A percentile compares a stretch with the other conserved stretches of the same genome.
phyloP scores from a whole-genome alignment of 768 basidiomycete genomes.

The Phylloporus scabripes region DNA sequence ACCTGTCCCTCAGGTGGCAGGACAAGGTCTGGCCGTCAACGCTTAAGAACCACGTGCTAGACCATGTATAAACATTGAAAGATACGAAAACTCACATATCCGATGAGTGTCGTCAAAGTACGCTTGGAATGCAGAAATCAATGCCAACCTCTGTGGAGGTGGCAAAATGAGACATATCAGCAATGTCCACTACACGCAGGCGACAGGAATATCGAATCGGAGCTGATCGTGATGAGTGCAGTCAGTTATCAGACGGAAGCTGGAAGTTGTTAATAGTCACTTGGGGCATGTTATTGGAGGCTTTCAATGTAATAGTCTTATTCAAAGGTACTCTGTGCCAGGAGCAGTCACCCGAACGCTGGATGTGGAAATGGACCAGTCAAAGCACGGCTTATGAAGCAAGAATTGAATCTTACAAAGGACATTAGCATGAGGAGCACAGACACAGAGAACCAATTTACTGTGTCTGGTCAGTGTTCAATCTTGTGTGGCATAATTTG shows the following conservation, averaged over 20 bases:
- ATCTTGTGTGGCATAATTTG: constrained; percentile 52
- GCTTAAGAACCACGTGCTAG: constrained; percentile 34
- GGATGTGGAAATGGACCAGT: constrained; percentile 66
- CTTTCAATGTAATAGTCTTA: constrained; percentile 59
- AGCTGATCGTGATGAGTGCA: constrained; percentile 67
- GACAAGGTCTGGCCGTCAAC: constrained; percentile 44
- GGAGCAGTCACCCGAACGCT: constrained; percentile 59
- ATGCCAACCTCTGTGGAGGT: constrained; percentile 55
- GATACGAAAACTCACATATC: constrained; percentile 45
- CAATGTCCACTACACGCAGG: constrained; percentile 38
- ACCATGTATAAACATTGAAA: background rate
- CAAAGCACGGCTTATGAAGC: constrained; percentile 58
- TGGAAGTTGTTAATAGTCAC: constrained; percentile 68
- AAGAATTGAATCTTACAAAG: constrained; percentile 50
- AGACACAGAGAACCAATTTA: constrained; percentile 27
- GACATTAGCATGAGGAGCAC: background rate
- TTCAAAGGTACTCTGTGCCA: constrained; percentile 57
- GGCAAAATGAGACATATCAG: constrained; percentile 9
- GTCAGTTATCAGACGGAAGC: constrained; percentile 59
- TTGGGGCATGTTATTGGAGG: constrained; percentile 66
- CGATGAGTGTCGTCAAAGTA: constrained; percentile 55
- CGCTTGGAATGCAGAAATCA: constrained; percentile 56
- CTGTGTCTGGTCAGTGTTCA: constrained; percentile 43
- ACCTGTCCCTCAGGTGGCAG: constrained; percentile 46
- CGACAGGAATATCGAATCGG: constrained; percentile 61